Percentiles rank a stretch among this genome's conserved stretches.
phyloP scores from a whole-genome alignment of 805 yeast species.

The Helenozyma baotianmanensis region DNA sequence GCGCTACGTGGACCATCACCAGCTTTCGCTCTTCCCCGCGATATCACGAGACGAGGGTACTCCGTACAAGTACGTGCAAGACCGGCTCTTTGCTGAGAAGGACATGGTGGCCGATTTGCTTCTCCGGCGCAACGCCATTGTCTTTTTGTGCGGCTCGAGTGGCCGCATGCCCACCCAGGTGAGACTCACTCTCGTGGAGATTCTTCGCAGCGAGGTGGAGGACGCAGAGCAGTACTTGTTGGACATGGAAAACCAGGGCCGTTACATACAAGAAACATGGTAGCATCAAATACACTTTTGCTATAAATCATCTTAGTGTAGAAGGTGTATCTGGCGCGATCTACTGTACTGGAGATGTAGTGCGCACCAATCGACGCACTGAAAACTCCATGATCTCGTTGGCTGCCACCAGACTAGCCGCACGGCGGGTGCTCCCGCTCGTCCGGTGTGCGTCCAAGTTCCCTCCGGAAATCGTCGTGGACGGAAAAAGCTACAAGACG shows the following conservation, averaged over 20 bases:
- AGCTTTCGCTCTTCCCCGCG: slow-evolving; percentile 36
- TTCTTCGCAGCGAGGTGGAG: slow-evolving; percentile 44
- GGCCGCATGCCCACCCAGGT: slow-evolving; percentile 93
- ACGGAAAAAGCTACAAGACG: slow-evolving; percentile 48
- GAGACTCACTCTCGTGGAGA: slow-evolving; percentile 68
- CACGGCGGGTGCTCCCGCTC: background rate
- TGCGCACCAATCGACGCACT: too few species aligned
- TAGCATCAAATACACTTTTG: too few species aligned
- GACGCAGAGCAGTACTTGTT: slow-evolving; percentile 48
- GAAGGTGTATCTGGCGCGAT: too few species aligned
- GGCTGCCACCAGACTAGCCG: too few species aligned
- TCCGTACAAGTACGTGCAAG: slow-evolving; percentile 65
- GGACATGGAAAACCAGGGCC: slow-evolving; percentile 56
- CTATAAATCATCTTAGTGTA: too few species aligned
- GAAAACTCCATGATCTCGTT: too few species aligned
- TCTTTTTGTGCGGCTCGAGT: slow-evolving; percentile 88
- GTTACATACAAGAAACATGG: slow-evolving; percentile 91
- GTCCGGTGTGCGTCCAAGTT: slow-evolving; percentile 6
- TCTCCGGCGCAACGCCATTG: slow-evolving; percentile 48
- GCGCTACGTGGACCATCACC: slow-evolving; percentile 23
- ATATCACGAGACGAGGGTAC: slow-evolving; percentile 46
- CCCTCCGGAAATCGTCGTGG: slow-evolving; percentile 34
- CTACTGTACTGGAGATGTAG: too few species aligned
- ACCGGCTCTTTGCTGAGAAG: slow-evolving; percentile 52
- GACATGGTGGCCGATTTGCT: slow-evolving; percentile 49